Evolutionary conservation across 164 flowering plant genomes (phyloP).

Genomic region (Chloranthus sessilifolius): DNA sequence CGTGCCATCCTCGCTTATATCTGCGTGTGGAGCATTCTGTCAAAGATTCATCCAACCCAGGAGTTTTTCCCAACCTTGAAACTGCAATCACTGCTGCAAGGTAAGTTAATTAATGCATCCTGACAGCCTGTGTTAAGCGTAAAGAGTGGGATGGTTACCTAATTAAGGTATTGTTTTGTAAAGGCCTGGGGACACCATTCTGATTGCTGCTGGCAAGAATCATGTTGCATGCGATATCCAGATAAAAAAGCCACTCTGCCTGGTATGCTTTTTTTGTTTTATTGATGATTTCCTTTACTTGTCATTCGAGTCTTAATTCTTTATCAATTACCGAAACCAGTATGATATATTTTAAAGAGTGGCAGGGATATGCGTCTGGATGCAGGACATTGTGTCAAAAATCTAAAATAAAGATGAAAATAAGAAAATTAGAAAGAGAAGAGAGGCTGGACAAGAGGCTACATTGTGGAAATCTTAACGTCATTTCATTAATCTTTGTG

Average conservation of each 20-base stretch:
- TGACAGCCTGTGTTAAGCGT: not conserved
- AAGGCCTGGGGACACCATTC: conserved; percentile 95
- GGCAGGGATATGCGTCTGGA: too few species aligned
- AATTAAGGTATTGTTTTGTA: conserved; percentile 3
- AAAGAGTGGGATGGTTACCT: not conserved
- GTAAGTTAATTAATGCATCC: conserved; percentile 26
- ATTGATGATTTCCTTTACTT: conserved; percentile 2
- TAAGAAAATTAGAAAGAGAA: too few species aligned
- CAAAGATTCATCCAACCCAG: conserved; percentile 48
- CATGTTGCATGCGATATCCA: conserved; percentile 75
- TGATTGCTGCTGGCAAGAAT: conserved; percentile 74
- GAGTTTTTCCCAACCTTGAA: conserved; percentile 70
- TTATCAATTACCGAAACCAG: too few species aligned
- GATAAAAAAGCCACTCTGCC: conserved; percentile 85
- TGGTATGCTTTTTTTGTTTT: conserved; percentile 42
- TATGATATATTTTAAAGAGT: too few species aligned
- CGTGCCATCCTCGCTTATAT: conserved; percentile 95
- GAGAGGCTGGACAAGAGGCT: too few species aligned
- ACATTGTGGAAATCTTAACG: too few species aligned
- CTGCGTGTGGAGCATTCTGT: conserved; percentile 67
- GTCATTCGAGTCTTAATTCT: too few species aligned
- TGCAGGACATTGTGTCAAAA: too few species aligned
- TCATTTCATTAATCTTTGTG: too few species aligned
- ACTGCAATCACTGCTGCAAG: conserved; percentile 86
- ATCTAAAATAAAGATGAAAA: too few species aligned